Percentiles rank a stretch among this genome's conserved stretches.
phyloP scores from a whole-genome alignment of 768 basidiomycete genomes.

The Naganishia vaughanmartiniae region DNA sequence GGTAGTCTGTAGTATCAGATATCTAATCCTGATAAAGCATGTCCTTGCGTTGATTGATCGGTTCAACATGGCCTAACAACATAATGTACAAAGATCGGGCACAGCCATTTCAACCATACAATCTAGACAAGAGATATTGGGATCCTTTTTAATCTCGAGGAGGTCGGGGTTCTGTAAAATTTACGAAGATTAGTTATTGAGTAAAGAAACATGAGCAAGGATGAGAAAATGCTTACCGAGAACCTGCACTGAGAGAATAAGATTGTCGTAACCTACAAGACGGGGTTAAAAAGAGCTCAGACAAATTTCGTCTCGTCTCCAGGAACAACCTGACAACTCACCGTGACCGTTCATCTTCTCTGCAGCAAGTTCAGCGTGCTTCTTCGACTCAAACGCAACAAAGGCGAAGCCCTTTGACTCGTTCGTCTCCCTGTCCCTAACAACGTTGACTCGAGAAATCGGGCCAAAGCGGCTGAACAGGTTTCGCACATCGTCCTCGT shows the following conservation, averaged over 20 bases:
- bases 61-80: slow-evolving; percentile 12
- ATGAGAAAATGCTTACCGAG: slow-evolving; percentile 14
- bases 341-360: slow-evolving; percentile 87
- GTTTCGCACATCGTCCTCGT: slow-evolving; percentile 88
- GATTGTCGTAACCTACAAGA: slow-evolving; percentile 68
- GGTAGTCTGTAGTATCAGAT: too few species aligned
- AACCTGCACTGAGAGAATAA: slow-evolving; percentile 68
- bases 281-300: background rate
- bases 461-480: slow-evolving; percentile 78
- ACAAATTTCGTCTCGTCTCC: background rate
- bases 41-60: background rate
- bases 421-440: slow-evolving; percentile 62
- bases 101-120: slow-evolving; percentile 19
- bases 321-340: slow-evolving; percentile 16
- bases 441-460: slow-evolving; percentile 86
- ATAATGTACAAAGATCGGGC: slow-evolving; percentile 21
- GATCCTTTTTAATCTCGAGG: slow-evolving; percentile 23
- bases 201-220: background rate
- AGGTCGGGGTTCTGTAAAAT: slow-evolving; percentile 10
- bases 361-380: slow-evolving; percentile 79
- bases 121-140: slow-evolving; percentile 4
- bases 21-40: background rate
- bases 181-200: background rate
- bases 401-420: slow-evolving; percentile 94
- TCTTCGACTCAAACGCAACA: slow-evolving; percentile 84